Evolutionary conservation across 2,329 filamentous ascomycete genomes (phyloP).

Genomic region (Hirsutella rhossiliensis): DNA sequence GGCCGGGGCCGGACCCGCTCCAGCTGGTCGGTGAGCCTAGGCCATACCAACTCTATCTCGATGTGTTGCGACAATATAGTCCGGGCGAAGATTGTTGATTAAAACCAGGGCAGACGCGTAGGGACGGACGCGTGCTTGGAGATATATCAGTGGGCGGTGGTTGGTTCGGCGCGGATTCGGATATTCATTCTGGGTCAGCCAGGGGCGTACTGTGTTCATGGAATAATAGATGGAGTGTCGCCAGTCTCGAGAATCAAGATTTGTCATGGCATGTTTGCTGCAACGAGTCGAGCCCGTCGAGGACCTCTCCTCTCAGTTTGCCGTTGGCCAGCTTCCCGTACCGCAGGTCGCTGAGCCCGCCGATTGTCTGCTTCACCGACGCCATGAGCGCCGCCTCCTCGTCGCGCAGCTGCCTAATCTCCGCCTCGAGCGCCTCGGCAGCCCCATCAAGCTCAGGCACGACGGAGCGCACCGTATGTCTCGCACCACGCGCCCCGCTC

Average conservation of each 20-base stretch:
- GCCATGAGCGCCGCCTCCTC: slow-evolving; percentile 50
- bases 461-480: slow-evolving; percentile 52
- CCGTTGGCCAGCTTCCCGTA: slow-evolving; percentile 63
- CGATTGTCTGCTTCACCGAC: slow-evolving; percentile 53
- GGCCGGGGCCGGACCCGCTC: slow-evolving; percentile 1
- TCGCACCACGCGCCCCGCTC: slow-evolving; percentile 28
- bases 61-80: background rate
- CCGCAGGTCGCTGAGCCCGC: slow-evolving; percentile 67
- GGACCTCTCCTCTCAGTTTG: slow-evolving; percentile 51
- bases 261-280: slow-evolving; percentile 49
- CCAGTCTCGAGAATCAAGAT: slow-evolving; percentile 6
- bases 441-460: slow-evolving; percentile 59
- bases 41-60: background rate
- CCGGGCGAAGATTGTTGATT: too few species aligned
- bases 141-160: background rate
- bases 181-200: background rate
- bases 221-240: background rate
- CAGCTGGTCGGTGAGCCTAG: background rate
- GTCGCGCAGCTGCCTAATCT: slow-evolving; percentile 52
- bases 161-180: background rate
- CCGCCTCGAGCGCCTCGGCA: slow-evolving; percentile 49
- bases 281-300: slow-evolving; percentile 45
- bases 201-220: background rate
- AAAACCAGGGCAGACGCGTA: background rate
- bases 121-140: background rate